Evolutionary conservation across 2,329 filamentous ascomycete genomes (phyloP), one percentile per base, ranked within the genome.

Genomic region (Aquanectria penicillioides): DNA sequence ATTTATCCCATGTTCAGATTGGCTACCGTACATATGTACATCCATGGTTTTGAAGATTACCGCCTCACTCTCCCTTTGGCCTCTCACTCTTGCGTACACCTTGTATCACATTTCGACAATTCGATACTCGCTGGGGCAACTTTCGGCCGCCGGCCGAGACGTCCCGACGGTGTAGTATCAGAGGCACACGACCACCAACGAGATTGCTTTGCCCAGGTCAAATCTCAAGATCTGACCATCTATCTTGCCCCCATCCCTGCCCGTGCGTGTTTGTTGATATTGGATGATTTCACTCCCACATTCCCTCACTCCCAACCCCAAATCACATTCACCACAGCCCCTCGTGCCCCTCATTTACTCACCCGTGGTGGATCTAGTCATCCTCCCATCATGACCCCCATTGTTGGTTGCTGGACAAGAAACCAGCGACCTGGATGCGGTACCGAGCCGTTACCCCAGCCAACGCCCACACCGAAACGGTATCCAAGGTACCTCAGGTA

Each of bases 391-490:
- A 46, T 36, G 47, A 37, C 25, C 29, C 36, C 56, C 26, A 53
- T 25, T 33, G 43, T 58, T 58, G 48, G 23, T 12, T 47, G 59
- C 22, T 41, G 36, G 29, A 26, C 18, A 37, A 37, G 51, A 68
- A 66, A 62, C 65, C 67, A 58, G 50, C 63, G 60, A 65, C 66
- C 66, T 69, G 63, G 65, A 62, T 68, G 38, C 47, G 57, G 61
- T 63, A 69, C 63, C 41, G 57, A 31, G 55, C 47, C 55, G 22
- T 56, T 29, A 40, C 17, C 49, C 29, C 18, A 31, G 37, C 23
- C 36, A 31, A 37, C 10, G 23, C 29, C 37, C n/a, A 13, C 31
- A n/a, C n/a, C n/a, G n/a, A n/a, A n/a, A n/a, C n/a, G n/a, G n/a
- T n/a, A n/a, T n/a, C n/a, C n/a, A n/a, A n/a, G n/a, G n/a, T n/a